Percentiles rank a stretch among this genome's conserved stretches.
Conservation (phyloP, 1,284 basidiomycete genomes). For the Puccinia coronata region DNA sequence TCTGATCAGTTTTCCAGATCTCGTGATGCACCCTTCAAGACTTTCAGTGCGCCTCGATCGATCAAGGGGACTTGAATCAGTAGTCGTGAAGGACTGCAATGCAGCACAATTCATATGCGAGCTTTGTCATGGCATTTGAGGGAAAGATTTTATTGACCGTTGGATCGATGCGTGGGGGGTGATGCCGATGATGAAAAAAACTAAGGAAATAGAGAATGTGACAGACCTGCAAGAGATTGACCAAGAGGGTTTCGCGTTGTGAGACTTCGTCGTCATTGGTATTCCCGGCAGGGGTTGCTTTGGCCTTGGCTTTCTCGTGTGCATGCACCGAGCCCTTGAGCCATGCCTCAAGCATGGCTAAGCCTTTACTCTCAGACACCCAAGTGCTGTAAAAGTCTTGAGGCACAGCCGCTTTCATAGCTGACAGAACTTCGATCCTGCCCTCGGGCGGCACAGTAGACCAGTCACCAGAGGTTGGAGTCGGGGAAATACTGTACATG, state of each 20-base stretch:
- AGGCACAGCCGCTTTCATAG: slow-evolving; percentile 29
- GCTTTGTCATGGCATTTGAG: too few species aligned
- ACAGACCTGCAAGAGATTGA: slow-evolving; percentile 42
- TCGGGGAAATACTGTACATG: slow-evolving; percentile 36
- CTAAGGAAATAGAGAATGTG: neutral
- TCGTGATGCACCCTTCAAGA: too few species aligned
- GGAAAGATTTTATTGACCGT: too few species aligned
- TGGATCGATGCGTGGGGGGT: too few species aligned
- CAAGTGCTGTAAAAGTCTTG: slow-evolving; percentile 46
- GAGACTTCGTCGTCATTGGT: slow-evolving; percentile 10
- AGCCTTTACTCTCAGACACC: slow-evolving; percentile 37
- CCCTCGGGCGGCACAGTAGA: slow-evolving; percentile 47
- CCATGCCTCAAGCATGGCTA: slow-evolving; percentile 43
- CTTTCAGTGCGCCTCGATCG: too few species aligned
- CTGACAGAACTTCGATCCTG: slow-evolving; percentile 35
- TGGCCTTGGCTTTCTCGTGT: slow-evolving; percentile 40
- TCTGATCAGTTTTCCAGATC: neutral
- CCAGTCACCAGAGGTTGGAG: slow-evolving; percentile 45
- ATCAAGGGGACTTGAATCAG: too few species aligned
- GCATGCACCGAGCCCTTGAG: slow-evolving; percentile 41
- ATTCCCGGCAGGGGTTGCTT: slow-evolving; percentile 4
- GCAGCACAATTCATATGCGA: too few species aligned
- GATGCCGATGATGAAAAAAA: too few species aligned
- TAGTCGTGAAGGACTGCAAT: neutral
- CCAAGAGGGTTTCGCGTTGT: slow-evolving; percentile 29